A percentile compares a stretch with the other conserved stretches of the same genome.
Evolutionary conservation across 2,329 filamentous ascomycete genomes (phyloP).

Genomic region (Aureobasidium sp.): DNA sequence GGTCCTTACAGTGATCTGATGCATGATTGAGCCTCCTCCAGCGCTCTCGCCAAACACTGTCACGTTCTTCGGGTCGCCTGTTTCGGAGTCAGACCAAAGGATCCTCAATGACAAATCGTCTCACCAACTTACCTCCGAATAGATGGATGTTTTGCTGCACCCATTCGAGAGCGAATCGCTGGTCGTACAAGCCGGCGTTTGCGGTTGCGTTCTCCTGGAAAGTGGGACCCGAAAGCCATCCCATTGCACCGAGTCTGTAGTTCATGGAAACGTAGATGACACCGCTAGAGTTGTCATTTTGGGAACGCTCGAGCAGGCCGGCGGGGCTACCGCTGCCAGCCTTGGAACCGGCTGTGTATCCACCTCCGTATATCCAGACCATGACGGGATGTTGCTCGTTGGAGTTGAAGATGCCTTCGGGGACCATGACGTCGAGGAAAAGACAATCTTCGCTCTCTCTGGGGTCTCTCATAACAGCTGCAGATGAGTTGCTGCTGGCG

Average conservation of each 20-base stretch:
- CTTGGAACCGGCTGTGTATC: conserved; percentile 35
- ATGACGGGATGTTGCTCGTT: conserved; percentile 29
- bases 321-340: conserved; percentile 27
- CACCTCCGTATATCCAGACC: conserved; percentile 43
- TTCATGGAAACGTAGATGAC: conserved; percentile 42
- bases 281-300: conserved; percentile 29
- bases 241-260: conserved; percentile 42
- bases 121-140: conserved; percentile 44
- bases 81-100: background rate
- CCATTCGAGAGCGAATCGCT: conserved; percentile 50
- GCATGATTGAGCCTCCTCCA: conserved; percentile 45
- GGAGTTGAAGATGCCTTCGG: conserved; percentile 27
- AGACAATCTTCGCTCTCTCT: conserved; percentile 32
- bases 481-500: conserved; percentile 6
- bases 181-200: conserved; percentile 45
- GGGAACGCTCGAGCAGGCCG: conserved; percentile 35
- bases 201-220: conserved; percentile 36
- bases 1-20: conserved; percentile 40
- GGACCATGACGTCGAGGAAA: conserved; percentile 32
- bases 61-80: conserved; percentile 30
- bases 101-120: background rate
- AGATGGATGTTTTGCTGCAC: conserved; percentile 44
- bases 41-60: conserved; percentile 43
- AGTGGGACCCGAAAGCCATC: conserved; percentile 38
- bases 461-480: conserved; percentile 17